Evolutionary conservation across 768 basidiomycete genomes (phyloP).

Genomic region (Rhizopogon vulgaris): DNA sequence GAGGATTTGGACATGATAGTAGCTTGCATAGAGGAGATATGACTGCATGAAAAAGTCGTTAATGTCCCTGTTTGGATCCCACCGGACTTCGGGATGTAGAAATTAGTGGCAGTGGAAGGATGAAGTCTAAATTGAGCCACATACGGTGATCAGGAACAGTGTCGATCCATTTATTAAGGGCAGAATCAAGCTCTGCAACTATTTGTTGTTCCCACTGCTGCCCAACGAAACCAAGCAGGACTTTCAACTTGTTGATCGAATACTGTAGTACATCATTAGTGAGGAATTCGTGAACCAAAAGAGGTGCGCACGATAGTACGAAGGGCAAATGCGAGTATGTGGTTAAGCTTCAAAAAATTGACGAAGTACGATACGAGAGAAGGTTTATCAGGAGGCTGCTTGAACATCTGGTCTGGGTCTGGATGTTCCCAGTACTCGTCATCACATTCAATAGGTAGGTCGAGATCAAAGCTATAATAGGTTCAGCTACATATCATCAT

Average conservation of each 20-base stretch:
- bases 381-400: constrained; percentile 58
- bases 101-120: neutral
- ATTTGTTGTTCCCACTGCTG: constrained; percentile 57
- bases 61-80: constrained; percentile 37
- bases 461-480: constrained; percentile 49
- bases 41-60: constrained; percentile 43
- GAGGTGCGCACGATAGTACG: constrained; percentile 48
- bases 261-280: constrained; percentile 39
- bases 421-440: constrained; percentile 61
- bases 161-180: constrained; percentile 75
- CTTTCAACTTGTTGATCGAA: constrained; percentile 59
- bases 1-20: constrained; percentile 57
- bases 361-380: constrained; percentile 49
- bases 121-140: constrained; percentile 10
- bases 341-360: constrained; percentile 47
- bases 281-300: neutral
- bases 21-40: constrained; percentile 42
- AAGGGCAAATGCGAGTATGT: constrained; percentile 56
- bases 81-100: constrained; percentile 27
- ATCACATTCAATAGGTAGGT: constrained; percentile 58
- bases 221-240: constrained; percentile 44
- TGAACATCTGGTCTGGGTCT: constrained; percentile 44
- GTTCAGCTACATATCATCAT: neutral
- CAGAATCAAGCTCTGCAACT: constrained; percentile 68
- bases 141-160: constrained; percentile 46